Percentiles rank a stretch among this genome's conserved stretches.
These are phyloP conservation scores for Candida khao-thaluensis DNA, from an alignment of 805 yeast genomes.

Conservation along the genomic window DNA sequence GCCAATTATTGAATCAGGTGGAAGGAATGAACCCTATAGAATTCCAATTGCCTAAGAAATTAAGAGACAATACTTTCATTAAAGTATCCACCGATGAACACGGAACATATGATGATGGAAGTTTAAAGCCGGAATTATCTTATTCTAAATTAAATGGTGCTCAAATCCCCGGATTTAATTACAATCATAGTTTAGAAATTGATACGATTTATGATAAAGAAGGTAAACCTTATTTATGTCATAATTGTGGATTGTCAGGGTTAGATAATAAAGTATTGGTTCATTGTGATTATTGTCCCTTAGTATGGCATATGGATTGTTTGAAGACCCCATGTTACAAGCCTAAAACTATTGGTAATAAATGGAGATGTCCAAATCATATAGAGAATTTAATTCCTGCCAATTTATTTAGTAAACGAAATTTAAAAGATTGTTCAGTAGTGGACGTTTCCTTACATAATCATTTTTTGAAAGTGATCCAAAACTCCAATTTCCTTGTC, in stretches of 20 bases:
- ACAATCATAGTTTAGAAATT: constrained; percentile 55
- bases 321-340: constrained; percentile 70
- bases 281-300: constrained; percentile 79
- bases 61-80: constrained; percentile 65
- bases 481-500: constrained; percentile 27
- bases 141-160: constrained; percentile 28
- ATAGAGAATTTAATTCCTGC: constrained; percentile 49
- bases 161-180: constrained; percentile 38
- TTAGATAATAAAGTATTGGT: constrained; percentile 55
- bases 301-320: constrained; percentile 90
- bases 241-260: constrained; percentile 72
- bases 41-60: constrained; percentile 57
- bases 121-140: constrained; percentile 50
- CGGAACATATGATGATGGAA: constrained; percentile 67
- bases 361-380: constrained; percentile 94
- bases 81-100: constrained; percentile 64
- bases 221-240: constrained; percentile 71
- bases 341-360: constrained; percentile 68
- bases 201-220: constrained; percentile 63
- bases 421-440: constrained; percentile 49
- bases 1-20: constrained; percentile 63
- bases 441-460: constrained; percentile 50
- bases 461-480: constrained; percentile 33
- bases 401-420: constrained; percentile 38
- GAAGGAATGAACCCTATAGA: constrained; percentile 50